A percentile compares a stretch with the other conserved stretches of the same genome.
phyloP scores from a whole-genome alignment of 2,329 filamentous ascomycete genomes.

The Phialophora macrospora region DNA sequence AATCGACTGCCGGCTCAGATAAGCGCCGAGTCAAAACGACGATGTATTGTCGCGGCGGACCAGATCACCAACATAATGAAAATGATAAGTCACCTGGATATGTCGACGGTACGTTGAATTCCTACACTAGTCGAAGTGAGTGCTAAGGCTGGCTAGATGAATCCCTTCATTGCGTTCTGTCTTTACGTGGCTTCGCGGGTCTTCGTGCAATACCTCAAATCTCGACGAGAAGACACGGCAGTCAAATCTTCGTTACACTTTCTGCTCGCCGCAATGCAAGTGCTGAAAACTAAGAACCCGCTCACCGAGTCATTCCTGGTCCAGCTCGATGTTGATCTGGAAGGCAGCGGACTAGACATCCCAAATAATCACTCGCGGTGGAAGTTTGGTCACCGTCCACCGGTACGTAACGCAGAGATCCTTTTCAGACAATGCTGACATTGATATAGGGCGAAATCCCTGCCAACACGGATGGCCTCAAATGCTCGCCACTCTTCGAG shows the following conservation, averaged over 20 bases:
- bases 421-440: constrained; percentile 15
- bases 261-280: constrained; percentile 86
- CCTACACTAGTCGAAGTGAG: background rate
- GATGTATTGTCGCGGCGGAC: constrained; percentile 90
- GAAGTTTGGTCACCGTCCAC: constrained; percentile 34
- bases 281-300: constrained; percentile 83
- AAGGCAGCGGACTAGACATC: constrained; percentile 55
- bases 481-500: constrained; percentile 36
- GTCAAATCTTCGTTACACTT: constrained; percentile 84
- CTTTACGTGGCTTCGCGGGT: constrained; percentile 94
- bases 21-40: constrained; percentile 85
- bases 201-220: constrained; percentile 96
- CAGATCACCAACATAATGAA: constrained; percentile 96
- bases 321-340: constrained; percentile 89
- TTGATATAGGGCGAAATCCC: constrained; percentile 34
- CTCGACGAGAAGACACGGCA: constrained; percentile 80
- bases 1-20: constrained; percentile 77
- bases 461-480: constrained; percentile 36
- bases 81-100: constrained; percentile 87
- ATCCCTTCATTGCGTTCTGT: constrained; percentile 93
- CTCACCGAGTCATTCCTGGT: constrained; percentile 93
- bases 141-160: constrained; percentile 66
- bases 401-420: constrained; percentile 17
- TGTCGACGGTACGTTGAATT: constrained; percentile 69
- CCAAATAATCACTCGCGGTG: constrained; percentile 31